phyloP scores from a whole-genome alignment of 805 yeast genomes.

The Candida patagonica region DNA sequence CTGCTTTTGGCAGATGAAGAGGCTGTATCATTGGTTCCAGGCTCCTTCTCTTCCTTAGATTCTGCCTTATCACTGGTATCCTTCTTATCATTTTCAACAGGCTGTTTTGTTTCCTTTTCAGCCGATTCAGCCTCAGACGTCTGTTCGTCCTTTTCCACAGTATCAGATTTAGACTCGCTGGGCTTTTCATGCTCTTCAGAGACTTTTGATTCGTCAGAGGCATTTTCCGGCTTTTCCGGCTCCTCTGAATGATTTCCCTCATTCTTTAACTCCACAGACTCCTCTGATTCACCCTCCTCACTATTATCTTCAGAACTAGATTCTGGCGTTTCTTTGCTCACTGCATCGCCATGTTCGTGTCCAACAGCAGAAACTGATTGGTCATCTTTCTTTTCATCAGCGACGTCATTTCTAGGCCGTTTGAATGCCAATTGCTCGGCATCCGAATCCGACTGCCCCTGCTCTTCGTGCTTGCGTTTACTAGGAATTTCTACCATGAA shows the following conservation, averaged over 20 bases:
- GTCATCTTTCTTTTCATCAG: not conserved
- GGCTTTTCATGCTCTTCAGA: conserved; percentile 2
- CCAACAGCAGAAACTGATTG: not conserved
- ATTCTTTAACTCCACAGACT: conserved; percentile 4
- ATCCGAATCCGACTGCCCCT: conserved; percentile 3
- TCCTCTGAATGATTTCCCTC: conserved; percentile 5
- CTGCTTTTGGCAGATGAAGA: conserved; percentile 6
- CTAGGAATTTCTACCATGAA: not conserved
- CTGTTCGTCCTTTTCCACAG: conserved; percentile 9
- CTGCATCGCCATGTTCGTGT: not conserved
- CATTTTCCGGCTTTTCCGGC: conserved; percentile 6
- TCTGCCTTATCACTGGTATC: not conserved
- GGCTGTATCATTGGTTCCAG: conserved; percentile 22
- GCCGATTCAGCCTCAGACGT: conserved; percentile 4
- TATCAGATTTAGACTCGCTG: conserved; percentile 6
- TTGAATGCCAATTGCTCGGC: conserved; percentile 6
- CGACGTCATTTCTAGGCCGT: conserved; percentile 1
- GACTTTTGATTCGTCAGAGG: conserved; percentile 4
- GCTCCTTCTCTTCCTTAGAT: conserved; percentile 6
- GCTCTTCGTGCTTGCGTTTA: conserved; percentile 1
- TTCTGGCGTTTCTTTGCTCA: not conserved
- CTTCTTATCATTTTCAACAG: conserved; percentile 4
- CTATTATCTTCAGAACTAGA: not conserved
- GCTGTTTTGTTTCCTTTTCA: conserved; percentile 5
- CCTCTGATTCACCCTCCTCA: conserved; percentile 3